These are phyloP conservation scores for Dioszegia aurantiaca DNA, from an alignment of 768 basidiomycete species.

Conservation along the genomic window DNA sequence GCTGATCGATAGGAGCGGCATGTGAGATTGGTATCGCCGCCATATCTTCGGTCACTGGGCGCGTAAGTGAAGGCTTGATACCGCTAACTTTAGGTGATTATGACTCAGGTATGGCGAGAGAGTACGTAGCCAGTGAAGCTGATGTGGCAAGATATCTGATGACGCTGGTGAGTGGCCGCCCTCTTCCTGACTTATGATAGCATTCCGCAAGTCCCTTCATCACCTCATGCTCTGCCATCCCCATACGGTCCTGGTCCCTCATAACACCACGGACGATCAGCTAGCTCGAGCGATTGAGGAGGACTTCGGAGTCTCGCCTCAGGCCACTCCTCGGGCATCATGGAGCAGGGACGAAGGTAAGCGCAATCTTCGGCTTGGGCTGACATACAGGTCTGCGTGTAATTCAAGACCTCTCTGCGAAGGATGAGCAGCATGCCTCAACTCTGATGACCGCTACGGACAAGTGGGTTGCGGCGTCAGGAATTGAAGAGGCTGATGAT, in stretches of 20 bases:
- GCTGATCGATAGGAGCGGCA: slow-evolving; percentile 58
- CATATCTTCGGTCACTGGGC: slow-evolving; percentile 73
- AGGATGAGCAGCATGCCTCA: slow-evolving; percentile 77
- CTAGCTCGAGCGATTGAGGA: slow-evolving; percentile 53
- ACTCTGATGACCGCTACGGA: slow-evolving; percentile 73
- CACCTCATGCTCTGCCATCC: slow-evolving; percentile 58
- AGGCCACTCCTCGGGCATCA: slow-evolving; percentile 64
- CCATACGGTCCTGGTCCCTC: slow-evolving; percentile 67
- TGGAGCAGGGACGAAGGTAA: slow-evolving; percentile 81
- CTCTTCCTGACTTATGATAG: not conserved
- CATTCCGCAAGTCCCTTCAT: slow-evolving; percentile 25
- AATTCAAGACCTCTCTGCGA: slow-evolving; percentile 69
- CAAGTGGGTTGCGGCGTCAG: slow-evolving; percentile 60
- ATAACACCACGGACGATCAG: slow-evolving; percentile 52
- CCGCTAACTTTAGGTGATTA: slow-evolving; percentile 46
- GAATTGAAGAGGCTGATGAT: not conserved
- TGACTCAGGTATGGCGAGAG: slow-evolving; percentile 67
- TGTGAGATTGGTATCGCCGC: slow-evolving; percentile 85
- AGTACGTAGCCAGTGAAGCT: not conserved
- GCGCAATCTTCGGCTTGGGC: slow-evolving; percentile 15
- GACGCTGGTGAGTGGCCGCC: not conserved
- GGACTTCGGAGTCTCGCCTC: slow-evolving; percentile 73
- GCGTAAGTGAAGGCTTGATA: slow-evolving; percentile 52
- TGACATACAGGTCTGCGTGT: slow-evolving; percentile 66
- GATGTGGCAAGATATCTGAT: slow-evolving; percentile 7